Base-by-base conservation (phyloP, 2,329 filamentous ascomycete genomes). In the Aureobasidium sp. region DNA sequence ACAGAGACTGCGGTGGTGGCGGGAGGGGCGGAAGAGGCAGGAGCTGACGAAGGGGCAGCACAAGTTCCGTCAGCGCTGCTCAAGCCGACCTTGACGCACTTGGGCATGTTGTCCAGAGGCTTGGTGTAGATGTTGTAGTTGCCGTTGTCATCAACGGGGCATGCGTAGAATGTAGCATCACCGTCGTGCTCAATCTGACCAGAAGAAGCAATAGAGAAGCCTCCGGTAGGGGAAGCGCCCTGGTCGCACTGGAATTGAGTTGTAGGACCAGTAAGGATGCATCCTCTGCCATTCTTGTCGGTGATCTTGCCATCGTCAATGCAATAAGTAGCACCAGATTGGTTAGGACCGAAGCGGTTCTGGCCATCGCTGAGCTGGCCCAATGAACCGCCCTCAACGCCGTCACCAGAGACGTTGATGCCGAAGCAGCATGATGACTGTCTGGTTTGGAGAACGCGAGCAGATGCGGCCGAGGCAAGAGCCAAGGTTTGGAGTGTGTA, bases 361-460 rank as follows among this genome's bases (percentile, higher is more conserved):
- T 87, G 85, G 9, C 85, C 85, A 69, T 85, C 81, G 52, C 65
- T 67, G 45, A 87, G 75, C 68, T 87, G 81, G 11, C 84, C 84
- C 42, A 87, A 71, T 7, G 76, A 71, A 27, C 53, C 53, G n/a
- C 83, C 83, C 42, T 59, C 7, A 3, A 59, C 55, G 11, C 44
- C 55, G 11, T 59, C 55, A 21, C 45, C 32, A 59, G 45, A 37
- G 42, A 30, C 42, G 6, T 48, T 32, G 13, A 48, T 49, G 5
- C 32, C 42, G 16, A 49, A 48, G 32, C 55, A 59, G 55, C 55
- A 47, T 41, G 55, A 59, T 39, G 55, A 59, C 53, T 57, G 53
- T 39, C 55, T 47, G 21, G 42, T 30, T 3, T 49, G 21, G 2
- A 59, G 42, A 15, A 59, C 55, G 29, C 55, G 42, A 11, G 55